Evolutionary conservation across 257 asterid species (phyloP).

Genomic region (Solanum dulcamara): DNA sequence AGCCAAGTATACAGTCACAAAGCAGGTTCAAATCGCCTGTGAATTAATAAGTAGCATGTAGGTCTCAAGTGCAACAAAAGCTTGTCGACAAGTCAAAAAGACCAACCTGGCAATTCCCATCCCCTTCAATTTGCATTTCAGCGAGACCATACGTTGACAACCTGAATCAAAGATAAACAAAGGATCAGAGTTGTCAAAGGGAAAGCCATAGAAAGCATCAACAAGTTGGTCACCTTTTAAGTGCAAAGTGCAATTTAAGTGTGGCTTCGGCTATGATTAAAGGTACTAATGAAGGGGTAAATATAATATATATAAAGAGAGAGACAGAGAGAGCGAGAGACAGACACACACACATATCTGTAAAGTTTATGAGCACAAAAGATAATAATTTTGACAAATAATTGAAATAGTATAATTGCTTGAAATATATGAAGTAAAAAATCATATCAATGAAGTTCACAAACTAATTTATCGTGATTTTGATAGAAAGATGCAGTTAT

Average conservation of each 20-base stretch:
- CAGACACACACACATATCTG: not conserved
- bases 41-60: not conserved
- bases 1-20: not conserved
- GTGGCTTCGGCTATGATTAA: not conserved
- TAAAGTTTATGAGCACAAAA: not conserved
- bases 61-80: not conserved
- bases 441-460: not conserved
- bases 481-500: not conserved
- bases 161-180: slow-evolving; percentile 26
- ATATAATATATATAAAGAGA: not conserved
- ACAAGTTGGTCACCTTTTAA: not conserved
- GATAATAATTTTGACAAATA: not conserved
- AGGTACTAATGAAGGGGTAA: not conserved
- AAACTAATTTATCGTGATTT: not conserved
- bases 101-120: slow-evolving; percentile 96
- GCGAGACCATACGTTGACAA: slow-evolving; percentile 67
- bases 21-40: not conserved
- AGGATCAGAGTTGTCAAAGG: not conserved
- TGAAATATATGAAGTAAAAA: not conserved
- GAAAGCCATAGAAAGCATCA: not conserved
- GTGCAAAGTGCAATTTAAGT: not conserved
- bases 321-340: too few relatives aligned
- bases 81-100: slow-evolving; percentile 3
- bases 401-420: not conserved
- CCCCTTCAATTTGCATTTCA: slow-evolving; percentile 90